Base-by-base conservation (phyloP, 1,284 basidiomycete genomes). In the Uromyces viciae-fabae region DNA sequence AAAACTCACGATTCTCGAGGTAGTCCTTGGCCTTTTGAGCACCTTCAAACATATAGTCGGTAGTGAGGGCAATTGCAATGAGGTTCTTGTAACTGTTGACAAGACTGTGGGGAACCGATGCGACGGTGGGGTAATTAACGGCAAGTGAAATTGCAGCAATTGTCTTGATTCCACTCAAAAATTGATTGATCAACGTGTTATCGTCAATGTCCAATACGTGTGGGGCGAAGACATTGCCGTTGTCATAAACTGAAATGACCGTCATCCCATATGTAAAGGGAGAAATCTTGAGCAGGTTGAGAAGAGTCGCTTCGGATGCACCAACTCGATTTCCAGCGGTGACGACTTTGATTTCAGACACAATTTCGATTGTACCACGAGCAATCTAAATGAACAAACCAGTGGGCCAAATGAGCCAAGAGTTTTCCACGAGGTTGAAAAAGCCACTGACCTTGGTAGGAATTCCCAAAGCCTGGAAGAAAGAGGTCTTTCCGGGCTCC, bases 391-490 rank as follows among this genome's bases (percentile, higher is more conserved):
- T 14, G 25, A 46, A 14, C 56, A 8, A 11, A 40, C 28, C 9
- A 60, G 28, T 19, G 28, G 3, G 31, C 19, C 28, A 7, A 73
- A 56, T n/a, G n/a, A n/a, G n/a, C n/a, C n/a, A 38, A 42, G 64
- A 68, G 46, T 49, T 11, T 22, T 22, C 46, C 46, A 11, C 46
- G 46, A 11, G 46, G 22, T 49, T 49, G 22, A 11, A 22, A 49
- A 25, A 62, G 14, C 17, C 28, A 54, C 25, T 71, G 31, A 80
- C 77, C 69, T 99, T 99, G 88, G 96, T 99, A 75, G 97, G 96
- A 87, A 99, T 95, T 90, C 94, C 93, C 86, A 99, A 92, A 82
- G 96, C 96, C 90, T 99, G 96, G 94, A 99, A 99, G 94, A 99
- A 99, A 85, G 95, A 95, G 82, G 95, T 98, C 90, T 98, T 98